phyloP scores from a whole-genome alignment of 139 green algal genomes.

The Chlorella sp. region DNA sequence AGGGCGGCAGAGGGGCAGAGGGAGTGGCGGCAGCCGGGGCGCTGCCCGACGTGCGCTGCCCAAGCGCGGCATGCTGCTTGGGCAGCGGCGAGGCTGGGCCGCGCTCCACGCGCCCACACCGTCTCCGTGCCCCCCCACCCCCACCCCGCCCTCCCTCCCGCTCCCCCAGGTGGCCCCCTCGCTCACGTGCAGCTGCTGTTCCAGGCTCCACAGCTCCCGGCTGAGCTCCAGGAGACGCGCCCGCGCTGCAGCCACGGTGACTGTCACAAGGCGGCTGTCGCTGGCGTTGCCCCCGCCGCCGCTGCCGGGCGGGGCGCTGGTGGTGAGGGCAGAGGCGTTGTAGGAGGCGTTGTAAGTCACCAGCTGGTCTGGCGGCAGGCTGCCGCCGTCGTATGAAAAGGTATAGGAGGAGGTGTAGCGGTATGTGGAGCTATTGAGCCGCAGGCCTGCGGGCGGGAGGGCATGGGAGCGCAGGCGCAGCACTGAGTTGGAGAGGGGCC shows the following conservation, averaged over 20 bases:
- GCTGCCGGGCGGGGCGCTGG: too few relatives aligned
- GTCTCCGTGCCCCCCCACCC: neutral
- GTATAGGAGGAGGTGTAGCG: slow-evolving; percentile 8
- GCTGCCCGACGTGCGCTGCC: too few relatives aligned
- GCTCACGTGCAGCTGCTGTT: slow-evolving; percentile 9
- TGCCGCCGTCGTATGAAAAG: slow-evolving; percentile 18
- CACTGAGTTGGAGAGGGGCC: too few relatives aligned
- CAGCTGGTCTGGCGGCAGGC: neutral
- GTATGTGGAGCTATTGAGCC: slow-evolving; percentile 46
- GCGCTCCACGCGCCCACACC: neutral
- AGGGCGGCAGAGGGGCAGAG: neutral
- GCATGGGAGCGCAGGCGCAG: neutral
- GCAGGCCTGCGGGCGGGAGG: slow-evolving; percentile 28
- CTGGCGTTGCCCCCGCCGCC: neutral
- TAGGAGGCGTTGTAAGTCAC: slow-evolving; percentile 18
- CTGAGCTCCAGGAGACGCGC: neutral
- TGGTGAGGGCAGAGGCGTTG: too few relatives aligned
- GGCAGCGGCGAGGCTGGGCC: neutral
- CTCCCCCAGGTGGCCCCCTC: too few relatives aligned
- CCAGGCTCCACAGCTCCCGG: neutral
- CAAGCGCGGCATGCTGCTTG: neutral
- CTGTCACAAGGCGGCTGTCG: too few relatives aligned
- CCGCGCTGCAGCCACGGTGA: too few relatives aligned
- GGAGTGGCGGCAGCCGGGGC: neutral
- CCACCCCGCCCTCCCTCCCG: too few relatives aligned